These are phyloP conservation scores for Sistotremastrum niveocremeum DNA, from an alignment of 768 basidiomycete genomes.

Conservation along the genomic window DNA sequence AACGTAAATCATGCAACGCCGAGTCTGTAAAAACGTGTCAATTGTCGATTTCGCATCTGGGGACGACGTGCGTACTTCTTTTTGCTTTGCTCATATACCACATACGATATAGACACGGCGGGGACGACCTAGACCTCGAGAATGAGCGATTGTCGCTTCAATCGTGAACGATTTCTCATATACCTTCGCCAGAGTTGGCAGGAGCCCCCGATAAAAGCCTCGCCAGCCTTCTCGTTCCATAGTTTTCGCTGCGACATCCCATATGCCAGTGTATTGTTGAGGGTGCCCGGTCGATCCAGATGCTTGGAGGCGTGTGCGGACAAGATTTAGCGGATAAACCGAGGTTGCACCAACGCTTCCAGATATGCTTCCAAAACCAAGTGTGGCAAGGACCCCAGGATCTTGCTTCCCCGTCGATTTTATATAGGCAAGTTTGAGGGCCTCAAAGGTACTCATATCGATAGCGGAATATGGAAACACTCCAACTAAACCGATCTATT, in stretches of 20 bases:
- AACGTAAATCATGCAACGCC: too few relatives aligned
- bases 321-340: constrained; percentile 85
- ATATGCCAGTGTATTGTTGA: constrained; percentile 74
- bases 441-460: constrained; percentile 96
- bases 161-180: constrained; percentile 4
- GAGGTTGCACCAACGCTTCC: constrained; percentile 89
- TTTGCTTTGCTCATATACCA: constrained; percentile 84
- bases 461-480: constrained; percentile 97
- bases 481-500: constrained; percentile 82
- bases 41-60: too few relatives aligned
- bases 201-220: constrained; percentile 86
- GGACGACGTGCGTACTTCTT: constrained; percentile 36
- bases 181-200: constrained; percentile 88
- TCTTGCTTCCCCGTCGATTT: constrained; percentile 81
- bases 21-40: too few relatives aligned
- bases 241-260: constrained; percentile 73
- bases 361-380: constrained; percentile 86
- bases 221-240: constrained; percentile 80
- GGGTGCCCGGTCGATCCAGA: constrained; percentile 95
- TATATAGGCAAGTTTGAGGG: constrained; percentile 81
- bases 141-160: not conserved
- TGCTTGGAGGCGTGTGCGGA: constrained; percentile 90
- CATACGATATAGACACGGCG: constrained; percentile 92
- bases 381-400: constrained; percentile 73
- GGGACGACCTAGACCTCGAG: constrained; percentile 62